Conservation (phyloP, 371 early-diverging fungal species). For the Zopfochytrium polystomum region DNA sequence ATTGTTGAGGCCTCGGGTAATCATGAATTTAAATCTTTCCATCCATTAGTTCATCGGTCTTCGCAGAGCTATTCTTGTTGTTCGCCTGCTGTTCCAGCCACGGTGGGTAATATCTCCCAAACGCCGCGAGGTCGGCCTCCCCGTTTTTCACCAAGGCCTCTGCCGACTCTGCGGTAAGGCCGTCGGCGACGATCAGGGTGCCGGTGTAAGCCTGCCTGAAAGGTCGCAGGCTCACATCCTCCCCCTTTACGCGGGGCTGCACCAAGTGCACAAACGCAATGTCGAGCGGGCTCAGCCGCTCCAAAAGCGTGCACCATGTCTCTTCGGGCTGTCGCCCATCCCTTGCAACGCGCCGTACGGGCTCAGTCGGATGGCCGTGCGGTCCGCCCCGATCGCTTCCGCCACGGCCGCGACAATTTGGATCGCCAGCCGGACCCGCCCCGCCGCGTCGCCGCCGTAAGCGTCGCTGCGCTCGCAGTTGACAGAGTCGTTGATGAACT, state of each 20-base stretch:
- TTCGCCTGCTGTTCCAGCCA: constrained; percentile 46
- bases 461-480: constrained; percentile 41
- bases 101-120: constrained; percentile 39
- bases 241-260: constrained; percentile 16
- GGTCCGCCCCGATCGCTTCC: constrained; percentile 27
- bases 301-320: constrained; percentile 28
- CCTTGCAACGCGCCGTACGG: no score
- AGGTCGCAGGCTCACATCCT: neutral
- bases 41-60: no score
- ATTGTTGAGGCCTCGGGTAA: no score
- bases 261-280: constrained; percentile 36
- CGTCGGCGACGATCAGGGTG: constrained; percentile 29
- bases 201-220: constrained; percentile 9
- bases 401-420: constrained; percentile 37
- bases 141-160: constrained; percentile 14
- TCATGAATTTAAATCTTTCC: no score
- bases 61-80: no score
- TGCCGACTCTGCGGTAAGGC: no score
- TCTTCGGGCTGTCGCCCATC: constrained; percentile 19
- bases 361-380: constrained; percentile 44
- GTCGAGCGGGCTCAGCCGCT: constrained; percentile 12
- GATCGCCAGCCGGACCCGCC: constrained; percentile 38
- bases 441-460: constrained; percentile 49
- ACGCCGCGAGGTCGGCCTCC: constrained; percentile 35
- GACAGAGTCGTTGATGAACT: constrained; percentile 36